Base-by-base conservation (phyloP, 1,284 basidiomycete genomes). In the Ganoderma sp. region DNA sequence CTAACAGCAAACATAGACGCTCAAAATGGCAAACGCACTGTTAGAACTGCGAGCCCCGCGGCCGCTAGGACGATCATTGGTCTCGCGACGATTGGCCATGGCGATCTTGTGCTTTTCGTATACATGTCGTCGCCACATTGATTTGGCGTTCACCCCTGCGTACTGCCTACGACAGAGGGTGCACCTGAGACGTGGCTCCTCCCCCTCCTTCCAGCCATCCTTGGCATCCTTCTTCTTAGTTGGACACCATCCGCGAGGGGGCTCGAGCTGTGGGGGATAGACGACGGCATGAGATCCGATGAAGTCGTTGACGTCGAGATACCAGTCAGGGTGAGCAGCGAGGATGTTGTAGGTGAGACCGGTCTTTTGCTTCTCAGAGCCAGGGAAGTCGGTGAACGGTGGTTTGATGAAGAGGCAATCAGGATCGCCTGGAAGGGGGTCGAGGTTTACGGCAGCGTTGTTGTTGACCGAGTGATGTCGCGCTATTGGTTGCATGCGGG, bases 21-120 rank as follows among this genome's bases (percentile, higher is more conserved):
- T 32, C 12, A 8, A 58, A 57, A 54, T 22, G 19, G 52, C 67
- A 45, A 9, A 80, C 88, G 70, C 79, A 91, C 90, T 90, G 72
- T 86, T 88, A 45, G 88, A 83, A n/a, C 84, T 82, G 54, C 89
- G 85, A 50, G 88, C 84, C 19, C 84, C 83, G 61, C 90, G 84
- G 48, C 88, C 84, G 64, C 84, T 70, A n/a, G 69, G 84, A 61
- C 88, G 84, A 58, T 90, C 89, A 60, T 81, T 81, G 60, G 84
- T 87, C 71, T 92, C 92, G 64, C 92, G 87, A 50, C 92, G 84
- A 74, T 94, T 94, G 45, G 91, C 84, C 92, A 94, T 94, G 41
- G 91, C 90, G 74, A 94, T 91, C 79, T 92, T 93, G 78, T 94
- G 92, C 75, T 94, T 94, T 79, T 94, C 92, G 71, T 90, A 92